Conservation (phyloP, 2,329 filamentous ascomycete species). For the Ceratocystiopsis brevicomis region DNA sequence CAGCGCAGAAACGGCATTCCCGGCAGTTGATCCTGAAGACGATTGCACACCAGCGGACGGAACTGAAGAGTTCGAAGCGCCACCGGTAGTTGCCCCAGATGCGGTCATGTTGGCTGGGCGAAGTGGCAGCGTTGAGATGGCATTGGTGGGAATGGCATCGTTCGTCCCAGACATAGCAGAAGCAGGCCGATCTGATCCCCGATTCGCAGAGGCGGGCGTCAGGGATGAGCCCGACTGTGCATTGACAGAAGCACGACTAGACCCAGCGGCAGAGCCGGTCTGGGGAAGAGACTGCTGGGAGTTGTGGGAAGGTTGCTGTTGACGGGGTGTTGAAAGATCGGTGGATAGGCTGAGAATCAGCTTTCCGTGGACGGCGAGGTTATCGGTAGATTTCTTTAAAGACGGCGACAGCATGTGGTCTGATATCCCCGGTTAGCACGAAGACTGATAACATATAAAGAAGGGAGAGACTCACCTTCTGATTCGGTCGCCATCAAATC, state of each 20-base stretch:
- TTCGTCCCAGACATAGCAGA: slow-evolving; percentile 34
- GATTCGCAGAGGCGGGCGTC: slow-evolving; percentile 24
- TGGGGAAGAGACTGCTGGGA: slow-evolving; percentile 5
- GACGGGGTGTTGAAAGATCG: slow-evolving; percentile 40
- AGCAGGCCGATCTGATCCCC: slow-evolving; percentile 28
- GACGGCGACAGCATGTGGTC: slow-evolving; percentile 97
- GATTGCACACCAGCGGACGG: slow-evolving; percentile 10
- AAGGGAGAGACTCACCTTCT: slow-evolving; percentile 43
- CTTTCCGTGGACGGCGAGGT: slow-evolving; percentile 93
- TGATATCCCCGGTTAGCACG: slow-evolving; percentile 25
- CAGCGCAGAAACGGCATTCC: no score
- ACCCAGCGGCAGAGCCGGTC: slow-evolving; percentile 15
- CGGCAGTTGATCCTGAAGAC: no score
- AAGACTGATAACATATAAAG: slow-evolving; percentile 1
- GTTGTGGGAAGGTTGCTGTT: slow-evolving; percentile 8
- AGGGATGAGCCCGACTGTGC: slow-evolving; percentile 24
- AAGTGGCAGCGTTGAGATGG: slow-evolving; percentile 19
- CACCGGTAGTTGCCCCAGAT: slow-evolving; percentile 3
- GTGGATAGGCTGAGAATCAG: slow-evolving; percentile 93
- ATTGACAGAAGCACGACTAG: slow-evolving; percentile 27
- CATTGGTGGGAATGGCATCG: slow-evolving; percentile 14
- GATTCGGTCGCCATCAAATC: slow-evolving; percentile 64
- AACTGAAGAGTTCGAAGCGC: slow-evolving; percentile 24
- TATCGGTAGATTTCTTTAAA: slow-evolving; percentile 94
- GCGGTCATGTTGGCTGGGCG: slow-evolving; percentile 28